Base-by-base conservation (phyloP, 2,329 filamentous ascomycete species). In the Pyrenochaeta sp. region DNA sequence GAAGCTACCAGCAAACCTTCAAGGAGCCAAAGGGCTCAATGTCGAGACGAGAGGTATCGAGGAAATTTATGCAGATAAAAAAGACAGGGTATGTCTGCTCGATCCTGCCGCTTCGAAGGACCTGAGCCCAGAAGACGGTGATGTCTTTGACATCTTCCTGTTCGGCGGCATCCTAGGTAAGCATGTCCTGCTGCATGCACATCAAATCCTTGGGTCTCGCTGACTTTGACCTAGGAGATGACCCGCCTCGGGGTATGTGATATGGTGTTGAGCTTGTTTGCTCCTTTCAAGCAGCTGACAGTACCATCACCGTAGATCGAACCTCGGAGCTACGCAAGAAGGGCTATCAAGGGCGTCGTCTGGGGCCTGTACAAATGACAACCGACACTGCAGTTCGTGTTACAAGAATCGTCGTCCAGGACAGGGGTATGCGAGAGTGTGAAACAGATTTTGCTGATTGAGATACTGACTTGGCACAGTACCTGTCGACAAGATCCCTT, bases 311-410 rank as follows among this genome's bases (percentile, higher is more conserved):
- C 7, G 36, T 50, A 96, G 94, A 98, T 77, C 89, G 95, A 58
- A 99, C 95, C 4, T 94, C 91, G n/a, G 95, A 99, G 76, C 81
- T 99, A 66, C 87, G 95, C 46, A 92, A 91, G 77, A 97, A 98
- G 74, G 95, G 95, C 2, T 99, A 96, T 68, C 83, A 88, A 52
- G 92, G 94, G 52, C 87, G 95, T 47, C 85, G 95, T 52, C 82
- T 99, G 27, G 95, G 95, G 0, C 91, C 94, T 7, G 89, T 93
- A 66, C 95, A 99, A 77, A 97, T 99, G 94, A 98, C 95, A 2
- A 99, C 95, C 4, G 95, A 99, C 75, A 99, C 95, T 17, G 95
- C 95, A 4, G 95, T 97, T 45, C 85, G 95, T 63, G 94, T 97
- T 39, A 98, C 95, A 29, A 86, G 95, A 61, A 89, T 96, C 65